Evolutionary conservation across 2,329 filamentous ascomycete genomes (phyloP), one percentile per base, ranked within the genome.

Genomic region (Monilinia laxa): DNA sequence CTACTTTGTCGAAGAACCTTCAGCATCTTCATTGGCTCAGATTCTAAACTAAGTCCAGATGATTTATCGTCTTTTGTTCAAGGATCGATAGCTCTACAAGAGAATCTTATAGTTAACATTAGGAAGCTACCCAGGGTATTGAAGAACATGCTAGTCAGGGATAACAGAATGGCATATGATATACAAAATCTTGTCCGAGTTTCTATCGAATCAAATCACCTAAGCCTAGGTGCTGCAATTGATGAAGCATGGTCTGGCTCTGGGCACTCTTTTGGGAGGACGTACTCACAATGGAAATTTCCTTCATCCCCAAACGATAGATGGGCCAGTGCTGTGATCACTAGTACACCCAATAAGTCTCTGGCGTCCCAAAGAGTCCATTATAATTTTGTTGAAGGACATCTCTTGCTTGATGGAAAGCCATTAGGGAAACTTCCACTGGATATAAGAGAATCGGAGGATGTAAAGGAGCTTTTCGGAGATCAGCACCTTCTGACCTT

Each of bases 1-100:
- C 68, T 90, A 0, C 76, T 90, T 0, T 89, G 86, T 62, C 77
- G 80, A 31, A 76, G 79, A 3, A 85, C 83, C 0, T 83, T 83
- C 65, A 28, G 28, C 28, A 28, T 28, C 28, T 28, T 28, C 28
- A 28, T 28, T 28, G 28, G 28, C 28, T 28, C 28, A 28, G 28
- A 28, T 28, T 73, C 69, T 1, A 40, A 73, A 3, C 68, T 69
- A 0, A 18, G 38, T 12, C 38, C 35, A n/a, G 23, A 6, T 2
- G 5, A 23, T 11, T n/a, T 70, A 4, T 49, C 68, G 42, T 3
- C 66, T 35, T 81, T 80, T 58, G 70, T 82, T 40, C 72, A 78
- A 59, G 75, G 76, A 6, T 81, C 81, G 0, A 76, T 83, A 0
- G 71, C 76, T 0, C 66, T 87, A 18, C 82, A 85, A 53, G 80